A percentile compares a stretch with the other conserved stretches of the same genome.
phyloP scores from a whole-genome alignment of 495 filamentous ascomycete species.

The Pseudotulostoma volvatum region DNA sequence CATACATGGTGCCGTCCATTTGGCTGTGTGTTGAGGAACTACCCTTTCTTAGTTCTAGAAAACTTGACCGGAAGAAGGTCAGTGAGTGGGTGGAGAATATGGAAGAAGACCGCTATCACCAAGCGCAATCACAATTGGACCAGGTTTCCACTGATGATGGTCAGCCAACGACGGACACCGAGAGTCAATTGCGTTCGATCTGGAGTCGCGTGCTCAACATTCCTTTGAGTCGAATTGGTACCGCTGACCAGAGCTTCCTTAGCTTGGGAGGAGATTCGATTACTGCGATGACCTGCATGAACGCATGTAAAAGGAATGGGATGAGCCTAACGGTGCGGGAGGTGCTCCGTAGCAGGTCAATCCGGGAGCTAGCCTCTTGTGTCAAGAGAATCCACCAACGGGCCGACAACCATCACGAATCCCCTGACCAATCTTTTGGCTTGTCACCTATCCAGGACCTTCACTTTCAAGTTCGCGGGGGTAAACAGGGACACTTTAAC shows the following conservation, averaged over 20 bases:
- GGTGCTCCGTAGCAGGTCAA: constrained; percentile 30
- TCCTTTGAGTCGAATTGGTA: constrained; percentile 25
- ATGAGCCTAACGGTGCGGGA: constrained; percentile 39
- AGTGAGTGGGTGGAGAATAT: constrained; percentile 20
- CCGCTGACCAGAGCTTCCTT: constrained; percentile 46
- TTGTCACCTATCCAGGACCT: constrained; percentile 58
- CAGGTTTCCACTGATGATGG: neutral
- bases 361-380: constrained; percentile 24
- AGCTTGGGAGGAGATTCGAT: no score
- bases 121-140: constrained; percentile 6
- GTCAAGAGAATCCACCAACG: constrained; percentile 16
- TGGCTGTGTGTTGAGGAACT: constrained; percentile 34
- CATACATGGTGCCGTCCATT: constrained; percentile 40
- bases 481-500: constrained; percentile 54
- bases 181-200: constrained; percentile 24
- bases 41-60: constrained; percentile 35
- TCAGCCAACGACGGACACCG: constrained; percentile 3
- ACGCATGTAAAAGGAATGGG: constrained; percentile 31
- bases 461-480: constrained; percentile 41
- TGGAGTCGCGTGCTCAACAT: constrained; percentile 40
- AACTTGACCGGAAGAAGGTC: constrained; percentile 33
- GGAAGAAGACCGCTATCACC: constrained; percentile 16
- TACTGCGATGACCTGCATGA: constrained; percentile 49
- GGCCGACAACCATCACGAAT: constrained; percentile 23
- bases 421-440: constrained; percentile 35